Base-by-base conservation (phyloP, 1,284 basidiomycete species). In the Malassezia globosa region DNA sequence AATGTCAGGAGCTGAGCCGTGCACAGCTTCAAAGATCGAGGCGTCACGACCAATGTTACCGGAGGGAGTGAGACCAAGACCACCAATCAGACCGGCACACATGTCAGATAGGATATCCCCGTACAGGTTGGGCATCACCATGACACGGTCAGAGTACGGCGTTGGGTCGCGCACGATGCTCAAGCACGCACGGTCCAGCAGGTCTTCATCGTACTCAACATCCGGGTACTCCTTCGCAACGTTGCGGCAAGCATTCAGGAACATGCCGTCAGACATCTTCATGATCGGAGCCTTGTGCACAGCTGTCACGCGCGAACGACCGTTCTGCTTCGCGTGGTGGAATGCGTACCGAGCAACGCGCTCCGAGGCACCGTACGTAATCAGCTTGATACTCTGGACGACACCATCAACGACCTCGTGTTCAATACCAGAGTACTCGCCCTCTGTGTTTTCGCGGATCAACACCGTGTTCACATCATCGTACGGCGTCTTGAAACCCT, bases 241-340 rank as follows among this genome's bases (percentile, higher is more conserved):
- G 68, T 88, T 84, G 58, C 94, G 85, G 76, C 92, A 97, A 36
- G 94, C 94, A 48, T 86, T 85, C 73, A 97, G 77, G 80, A 99
- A 99, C 89, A 97, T 95, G 63, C 94, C 94, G 74, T 99, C 94
- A 21, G 90, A 96, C 85, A 96, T 88, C 82, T 95, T 95, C 88
- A 99, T 97, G 77, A 99, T 96, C 73, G 94, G 95, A 34, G 94
- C 94, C 78, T 99, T 99, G 79, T 99, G 94, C 34, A 99, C 94
- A 37, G 94, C 94, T 26, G 92, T 97, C 56, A 99, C 94, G 64
- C 87, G 83, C 73, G 83, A 83, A 59, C 94, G 79, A 61, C 85
- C 85, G 68, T 81, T 83, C 55, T 84, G 79, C 69, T 84, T 80
- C 27, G 94, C 94, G 71, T 96, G 95, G 76, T 96, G 81, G 81